Base-by-base conservation (phyloP, 1,284 basidiomycete species). In the Hortiboletus rubellus region DNA sequence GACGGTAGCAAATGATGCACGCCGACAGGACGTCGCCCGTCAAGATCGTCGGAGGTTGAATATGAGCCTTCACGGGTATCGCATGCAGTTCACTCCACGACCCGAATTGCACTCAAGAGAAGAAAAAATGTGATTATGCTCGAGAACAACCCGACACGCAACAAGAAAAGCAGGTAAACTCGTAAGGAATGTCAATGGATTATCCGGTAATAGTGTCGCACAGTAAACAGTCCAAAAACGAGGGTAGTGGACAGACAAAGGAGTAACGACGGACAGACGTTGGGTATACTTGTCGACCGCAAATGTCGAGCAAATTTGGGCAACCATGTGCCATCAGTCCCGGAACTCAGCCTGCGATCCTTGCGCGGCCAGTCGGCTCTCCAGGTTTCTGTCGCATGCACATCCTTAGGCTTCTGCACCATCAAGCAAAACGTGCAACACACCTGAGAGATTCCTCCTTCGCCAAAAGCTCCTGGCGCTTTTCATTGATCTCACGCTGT, bases 401-500 rank as follows among this genome's bases (percentile, higher is more conserved):
- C 47, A 42, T 17, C 11, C 18, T 67, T 6, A 70, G 7, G 41
- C 14, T 2, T 33, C 2, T 1, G 27, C 12, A 30, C 40, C 3
- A 14, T n/a, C 45, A 60, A 36, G n/a, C 18, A 49, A 11, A 15
- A 27, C 18, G 5, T 7, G 10, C 36, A 37, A 67, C 79, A 55
- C 60, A 89, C 89, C 90, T 84, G 68, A 92, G 86, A 41, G 89
- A 90, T 75, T 96, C 94, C 74, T 96, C 94, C 75, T 96, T 96
- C 48, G 94, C 93, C 69, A 95, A 76, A 63, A 99, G 78, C 74
- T 99, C 96, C 75, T 99, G 97, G 70, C 96, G 84, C 83, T 98
- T 98, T 82, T 99, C 93, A 76, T 94, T 94, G 77, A 99, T 96
- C 82, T 99, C 97, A 60, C 97, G 87, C 76, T 98, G 96, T 40